Evolutionary conservation across 805 yeast species (phyloP), one percentile per base, ranked within the genome.

Genomic region (Spathaspora girioi): DNA sequence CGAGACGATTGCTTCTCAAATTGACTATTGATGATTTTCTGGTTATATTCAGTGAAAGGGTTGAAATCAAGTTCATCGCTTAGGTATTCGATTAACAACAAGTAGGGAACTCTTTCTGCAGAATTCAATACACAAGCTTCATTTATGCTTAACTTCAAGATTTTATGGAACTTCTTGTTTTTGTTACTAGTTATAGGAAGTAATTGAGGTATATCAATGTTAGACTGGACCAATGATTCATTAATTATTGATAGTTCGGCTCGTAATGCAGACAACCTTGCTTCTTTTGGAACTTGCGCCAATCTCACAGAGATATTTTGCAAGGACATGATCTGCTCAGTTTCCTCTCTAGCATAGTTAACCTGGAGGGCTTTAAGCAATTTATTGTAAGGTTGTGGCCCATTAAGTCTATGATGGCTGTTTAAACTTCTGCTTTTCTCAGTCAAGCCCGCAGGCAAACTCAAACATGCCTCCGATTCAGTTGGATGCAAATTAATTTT

Each of bases 81-180:
- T 46, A 94, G 69, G 59, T 81, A 92, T 66, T 94, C 99, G 38
- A 94, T 81, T 32, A 91, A 73, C 32, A 94, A 65, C 54, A 94
- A 71, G 63, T 83, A 94, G 9, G 99, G 99, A 8, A 93, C 99
- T 60, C 97, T 83, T 67, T 94, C 98, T 0, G 99, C 99, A 5
- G 97, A 91, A 63, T 94, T 94, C 54, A 94, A 75, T 8, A 94
- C 97, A 19, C 96, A 93, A 0, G 97, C 96, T 62, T 94, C 99
- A 57, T 85, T 88, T 1, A 96, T 89, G 14, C 90, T 87, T 20
- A 94, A 82, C 40, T 86, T 81, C 42, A 93, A 89, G 19, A 94
- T 75, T 56, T 86, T 84, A 64, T 93, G 96, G 46, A 79, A 73
- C 60, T 82, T 86, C 50, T 69, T 72, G 14, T 87, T 87, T 58